These are phyloP conservation scores for Protea cynaroides DNA, from an alignment of 164 flowering plant genomes.

Conservation along the genomic window DNA sequence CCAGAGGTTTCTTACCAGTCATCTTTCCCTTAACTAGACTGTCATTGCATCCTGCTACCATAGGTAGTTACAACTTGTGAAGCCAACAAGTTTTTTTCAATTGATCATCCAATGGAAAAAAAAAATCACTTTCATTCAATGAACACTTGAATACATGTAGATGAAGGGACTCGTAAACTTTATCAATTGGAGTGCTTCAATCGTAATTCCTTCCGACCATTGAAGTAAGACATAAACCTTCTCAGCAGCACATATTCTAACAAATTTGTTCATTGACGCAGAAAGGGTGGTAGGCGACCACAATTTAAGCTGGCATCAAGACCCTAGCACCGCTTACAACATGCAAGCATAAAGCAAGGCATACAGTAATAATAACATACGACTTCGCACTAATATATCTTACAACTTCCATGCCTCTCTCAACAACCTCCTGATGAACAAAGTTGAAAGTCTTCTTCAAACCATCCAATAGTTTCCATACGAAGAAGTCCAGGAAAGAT, in stretches of 20 bases:
- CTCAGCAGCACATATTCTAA: not conserved
- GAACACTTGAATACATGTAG: no score
- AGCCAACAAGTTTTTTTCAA: no score
- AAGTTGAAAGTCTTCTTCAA: conserved; percentile 41
- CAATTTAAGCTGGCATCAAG: conserved; percentile 39
- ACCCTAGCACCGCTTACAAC: conserved; percentile 42
- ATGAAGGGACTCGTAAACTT: not conserved
- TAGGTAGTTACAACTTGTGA: no score
- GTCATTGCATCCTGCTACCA: no score
- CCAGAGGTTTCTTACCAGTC: no score
- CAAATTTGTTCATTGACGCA: not conserved
- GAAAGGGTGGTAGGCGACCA: not conserved
- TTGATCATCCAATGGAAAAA: no score
- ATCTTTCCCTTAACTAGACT: no score
- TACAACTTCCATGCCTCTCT: conserved; percentile 53
- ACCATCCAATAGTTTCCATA: conserved; percentile 53
- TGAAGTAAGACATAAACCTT: no score
- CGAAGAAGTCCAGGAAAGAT: conserved; percentile 55
- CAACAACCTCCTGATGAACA: conserved; percentile 49
- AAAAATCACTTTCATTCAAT: no score
- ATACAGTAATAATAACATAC: conserved; percentile 53
- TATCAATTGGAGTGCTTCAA: not conserved
- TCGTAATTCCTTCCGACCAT: not conserved
- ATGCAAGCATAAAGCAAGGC: conserved; percentile 72
- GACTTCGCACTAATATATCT: conserved; percentile 70